phyloP scores from a whole-genome alignment of 148 eudicot species.

The Vaccinium vitisidaea region DNA sequence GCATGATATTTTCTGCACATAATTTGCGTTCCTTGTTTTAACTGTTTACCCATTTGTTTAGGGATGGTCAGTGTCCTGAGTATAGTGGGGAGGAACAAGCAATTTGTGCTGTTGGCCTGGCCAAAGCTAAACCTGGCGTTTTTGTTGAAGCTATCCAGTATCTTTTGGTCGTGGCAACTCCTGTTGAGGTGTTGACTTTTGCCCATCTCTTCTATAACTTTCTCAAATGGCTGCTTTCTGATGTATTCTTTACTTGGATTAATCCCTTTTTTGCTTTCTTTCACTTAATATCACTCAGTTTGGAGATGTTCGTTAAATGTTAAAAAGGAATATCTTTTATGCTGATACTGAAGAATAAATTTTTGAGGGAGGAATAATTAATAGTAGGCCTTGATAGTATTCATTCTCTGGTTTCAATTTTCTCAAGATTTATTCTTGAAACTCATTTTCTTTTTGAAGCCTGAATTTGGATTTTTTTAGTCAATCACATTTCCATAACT shows the following conservation, averaged over 20 bases:
- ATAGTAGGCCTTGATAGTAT: background rate
- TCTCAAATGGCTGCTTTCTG: background rate
- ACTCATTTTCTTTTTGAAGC: background rate
- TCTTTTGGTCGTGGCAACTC: slow-evolving; percentile 86
- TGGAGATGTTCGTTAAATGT: background rate
- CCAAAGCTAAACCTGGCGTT: slow-evolving; percentile 79
- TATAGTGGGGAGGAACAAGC: slow-evolving; percentile 96
- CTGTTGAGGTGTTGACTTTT: slow-evolving; percentile 70
- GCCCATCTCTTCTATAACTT: background rate
- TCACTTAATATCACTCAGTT: background rate
- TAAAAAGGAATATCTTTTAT: background rate
- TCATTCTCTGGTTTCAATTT: background rate
- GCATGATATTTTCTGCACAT: slow-evolving; percentile 17
- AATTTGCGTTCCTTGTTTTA: slow-evolving; percentile 9
- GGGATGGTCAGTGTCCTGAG: slow-evolving; percentile 99
- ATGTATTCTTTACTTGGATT: background rate
- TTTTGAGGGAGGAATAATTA: background rate
- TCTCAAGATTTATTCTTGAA: background rate
- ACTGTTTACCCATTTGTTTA: slow-evolving; percentile 23
- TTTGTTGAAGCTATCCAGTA: slow-evolving; percentile 92
- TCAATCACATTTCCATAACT: background rate
- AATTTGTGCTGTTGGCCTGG: slow-evolving; percentile 94
- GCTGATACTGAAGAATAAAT: background rate
- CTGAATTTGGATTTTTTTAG: background rate
- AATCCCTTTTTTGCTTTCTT: background rate